These are phyloP conservation scores for Podaxis carcinomalis DNA, from an alignment of 768 basidiomycete species.

Conservation along the genomic window DNA sequence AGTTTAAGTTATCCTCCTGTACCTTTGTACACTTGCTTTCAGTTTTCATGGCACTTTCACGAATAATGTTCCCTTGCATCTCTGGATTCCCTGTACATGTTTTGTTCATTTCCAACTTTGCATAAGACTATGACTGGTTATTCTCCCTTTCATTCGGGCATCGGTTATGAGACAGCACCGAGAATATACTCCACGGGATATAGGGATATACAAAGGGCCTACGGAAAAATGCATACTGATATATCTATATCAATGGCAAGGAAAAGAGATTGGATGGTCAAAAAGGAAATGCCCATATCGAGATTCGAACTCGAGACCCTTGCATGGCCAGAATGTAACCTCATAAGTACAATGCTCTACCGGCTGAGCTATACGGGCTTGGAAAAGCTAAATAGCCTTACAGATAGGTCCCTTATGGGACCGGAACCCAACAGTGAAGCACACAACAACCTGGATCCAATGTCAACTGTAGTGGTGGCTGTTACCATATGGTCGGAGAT, in stretches of 20 bases:
- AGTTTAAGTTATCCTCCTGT: background rate
- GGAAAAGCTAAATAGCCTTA: background rate
- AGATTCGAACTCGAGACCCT: slow-evolving; percentile 57
- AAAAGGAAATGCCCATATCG: slow-evolving; percentile 42
- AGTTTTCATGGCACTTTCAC: background rate
- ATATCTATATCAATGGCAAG: background rate
- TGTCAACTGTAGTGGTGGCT: too few relatives aligned
- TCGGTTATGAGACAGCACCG: too few relatives aligned
- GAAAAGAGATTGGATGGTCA: too few relatives aligned
- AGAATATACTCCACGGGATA: background rate
- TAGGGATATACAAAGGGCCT: background rate
- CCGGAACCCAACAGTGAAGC: too few relatives aligned
- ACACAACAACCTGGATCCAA: too few relatives aligned
- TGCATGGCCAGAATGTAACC: slow-evolving; percentile 42
- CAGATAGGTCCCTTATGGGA: background rate
- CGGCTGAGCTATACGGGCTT: slow-evolving; percentile 53
- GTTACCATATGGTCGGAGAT: too few relatives aligned
- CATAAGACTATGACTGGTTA: background rate
- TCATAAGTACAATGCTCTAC: slow-evolving; percentile 61
- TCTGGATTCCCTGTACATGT: background rate
- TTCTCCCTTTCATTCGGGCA: background rate
- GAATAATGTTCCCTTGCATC: background rate
- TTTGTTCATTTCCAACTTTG: background rate
- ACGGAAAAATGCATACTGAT: background rate
- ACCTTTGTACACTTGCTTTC: background rate